Evolutionary conservation across 116 monocot species (phyloP).

Genomic region (Trichopus zeylanicus): DNA sequence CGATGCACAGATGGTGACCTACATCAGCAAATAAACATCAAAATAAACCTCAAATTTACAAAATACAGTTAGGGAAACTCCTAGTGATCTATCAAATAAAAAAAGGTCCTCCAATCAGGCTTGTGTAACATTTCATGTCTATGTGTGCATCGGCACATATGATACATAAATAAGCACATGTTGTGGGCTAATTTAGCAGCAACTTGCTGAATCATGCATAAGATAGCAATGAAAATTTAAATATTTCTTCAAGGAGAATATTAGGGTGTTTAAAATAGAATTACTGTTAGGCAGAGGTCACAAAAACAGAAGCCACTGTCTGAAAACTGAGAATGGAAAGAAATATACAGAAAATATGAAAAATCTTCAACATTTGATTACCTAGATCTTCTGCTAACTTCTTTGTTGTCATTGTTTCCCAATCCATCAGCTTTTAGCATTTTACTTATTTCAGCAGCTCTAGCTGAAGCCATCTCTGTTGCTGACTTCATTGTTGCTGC

Average conservation of each 20-base stretch:
- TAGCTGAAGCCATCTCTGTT: constrained; percentile 87
- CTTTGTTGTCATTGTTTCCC: constrained; percentile 49
- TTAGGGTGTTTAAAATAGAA: no score
- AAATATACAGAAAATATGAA: no score
- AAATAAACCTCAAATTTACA: no score
- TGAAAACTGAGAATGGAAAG: background rate
- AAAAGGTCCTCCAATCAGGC: no score
- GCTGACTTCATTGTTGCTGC: constrained; percentile 99
- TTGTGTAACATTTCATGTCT: background rate
- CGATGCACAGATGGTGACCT: constrained; percentile 65
- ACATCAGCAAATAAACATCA: background rate
- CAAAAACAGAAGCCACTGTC: background rate
- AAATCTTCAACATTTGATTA: constrained; percentile 8
- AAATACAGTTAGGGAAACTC: no score
- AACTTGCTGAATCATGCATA: no score
- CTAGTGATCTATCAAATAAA: no score
- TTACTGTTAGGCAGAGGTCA: background rate
- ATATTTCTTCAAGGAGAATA: no score
- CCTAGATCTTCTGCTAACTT: constrained; percentile 55
- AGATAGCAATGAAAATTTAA: no score
- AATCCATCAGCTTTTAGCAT: constrained; percentile 83
- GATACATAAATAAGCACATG: background rate
- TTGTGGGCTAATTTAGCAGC: background rate
- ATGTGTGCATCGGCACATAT: background rate
- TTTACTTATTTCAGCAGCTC: constrained; percentile 96